Base-by-base conservation (phyloP, 2,329 filamentous ascomycete genomes). In the Cadophora malorum region DNA sequence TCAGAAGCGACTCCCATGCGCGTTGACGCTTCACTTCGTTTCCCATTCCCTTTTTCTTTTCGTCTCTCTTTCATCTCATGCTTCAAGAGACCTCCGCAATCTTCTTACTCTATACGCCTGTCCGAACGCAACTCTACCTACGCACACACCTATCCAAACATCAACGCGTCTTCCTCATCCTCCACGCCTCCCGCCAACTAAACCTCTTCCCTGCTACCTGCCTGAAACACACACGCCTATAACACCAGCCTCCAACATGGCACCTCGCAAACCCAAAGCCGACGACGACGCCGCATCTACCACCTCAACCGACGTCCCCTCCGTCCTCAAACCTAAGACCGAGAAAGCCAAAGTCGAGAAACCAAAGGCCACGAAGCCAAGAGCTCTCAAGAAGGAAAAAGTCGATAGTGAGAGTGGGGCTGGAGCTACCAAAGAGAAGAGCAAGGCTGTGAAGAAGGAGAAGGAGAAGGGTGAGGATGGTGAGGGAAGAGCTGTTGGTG, bases 211-310 rank as follows among this genome's bases (percentile, higher is more conserved):
- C 49, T 45, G 45, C 60, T 19, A 55, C 21, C 61, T 25, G 16
- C 50, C 25, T 41, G 28, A 19, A 23, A 21, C 5, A 38, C n/a
- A n/a, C n/a, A 21, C 19, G 3, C n/a, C 19, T 14, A 4, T 4
- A 21, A 6, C 45, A 21, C 19, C 45, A 21, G 5, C 19, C 45
- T 8, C 21, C 49, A 69, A 23, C 19, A 74, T 74, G 72, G 73
- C 70, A 47, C 71, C 72, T 12, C 70, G 69, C 31, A 73, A 73
- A 65, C 67, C 70, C 49, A 73, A 69, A 60, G 31, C 60, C 2
- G 69, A 69, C 33, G 68, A 69, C 33, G 64, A 65, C 41, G 41
- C 41, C 16, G 41, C 41, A 45, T 45, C 41, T 6, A 45, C 14
- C 16, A 45, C 41, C 12, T 45, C 41, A 10, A 45, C 41, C 16